Evolutionary conservation across 371 early-diverging fungal genomes (phyloP).

Genomic region (Mortierella sp.): DNA sequence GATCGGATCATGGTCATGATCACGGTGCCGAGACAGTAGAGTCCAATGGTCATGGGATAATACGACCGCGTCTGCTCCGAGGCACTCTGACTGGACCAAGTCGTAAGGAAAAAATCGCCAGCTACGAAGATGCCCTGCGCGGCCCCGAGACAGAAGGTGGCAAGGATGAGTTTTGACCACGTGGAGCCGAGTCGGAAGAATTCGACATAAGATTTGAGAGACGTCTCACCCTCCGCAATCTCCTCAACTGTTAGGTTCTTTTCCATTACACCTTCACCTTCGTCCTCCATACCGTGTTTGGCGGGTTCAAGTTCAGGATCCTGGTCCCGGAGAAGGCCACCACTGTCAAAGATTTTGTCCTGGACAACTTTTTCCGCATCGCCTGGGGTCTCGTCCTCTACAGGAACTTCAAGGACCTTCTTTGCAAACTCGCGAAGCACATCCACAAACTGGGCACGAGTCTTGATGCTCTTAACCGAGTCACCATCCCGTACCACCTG

Average conservation of each 20-base stretch:
- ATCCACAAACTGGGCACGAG: constrained; percentile 25
- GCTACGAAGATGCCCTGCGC: constrained; percentile 21
- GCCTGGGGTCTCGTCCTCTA: neutral
- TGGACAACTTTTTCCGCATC: neutral
- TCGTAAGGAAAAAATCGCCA: constrained; percentile 22
- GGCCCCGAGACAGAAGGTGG: neutral
- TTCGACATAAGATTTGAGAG: constrained; percentile 18
- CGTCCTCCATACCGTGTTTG: neutral
- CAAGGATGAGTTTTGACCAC: constrained; percentile 9
- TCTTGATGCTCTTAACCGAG: constrained; percentile 10
- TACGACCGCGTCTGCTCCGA: constrained; percentile 7
- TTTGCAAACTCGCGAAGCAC: constrained; percentile 20
- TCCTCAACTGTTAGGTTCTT: constrained; percentile 28
- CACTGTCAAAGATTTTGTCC: neutral
- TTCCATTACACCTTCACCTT: constrained; percentile 5
- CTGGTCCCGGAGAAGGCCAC: neutral
- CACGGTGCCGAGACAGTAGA: constrained; percentile 18
- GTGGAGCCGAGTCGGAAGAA: constrained; percentile 33
- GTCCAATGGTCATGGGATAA: constrained; percentile 13
- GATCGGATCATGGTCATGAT: constrained; percentile 31
- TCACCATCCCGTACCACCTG: neutral
- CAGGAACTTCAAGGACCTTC: constrained; percentile 4
- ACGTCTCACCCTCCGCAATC: constrained; percentile 11
- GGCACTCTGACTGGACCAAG: constrained; percentile 11
- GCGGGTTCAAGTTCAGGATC: no score